Evolutionary conservation across 805 yeast genomes (phyloP).

Genomic region (Ogataea nonfermentans): DNA sequence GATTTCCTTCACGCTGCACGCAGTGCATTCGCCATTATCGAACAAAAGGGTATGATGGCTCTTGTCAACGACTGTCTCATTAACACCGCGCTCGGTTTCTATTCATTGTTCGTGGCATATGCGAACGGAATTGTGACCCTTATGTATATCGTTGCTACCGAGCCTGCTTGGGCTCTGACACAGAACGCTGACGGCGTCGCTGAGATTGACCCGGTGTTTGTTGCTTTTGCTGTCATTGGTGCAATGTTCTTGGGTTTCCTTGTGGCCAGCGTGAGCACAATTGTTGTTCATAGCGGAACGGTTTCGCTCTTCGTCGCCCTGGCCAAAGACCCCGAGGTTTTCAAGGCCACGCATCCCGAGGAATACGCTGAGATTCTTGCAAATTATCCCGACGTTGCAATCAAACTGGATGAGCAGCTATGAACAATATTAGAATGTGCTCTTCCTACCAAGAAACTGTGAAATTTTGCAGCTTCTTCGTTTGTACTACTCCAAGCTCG

Average conservation of each 20-base stretch:
- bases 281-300: constrained; percentile 74
- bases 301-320: constrained; percentile 81
- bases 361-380: constrained; percentile 29
- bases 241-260: constrained; percentile 66
- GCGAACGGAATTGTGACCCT: constrained; percentile 49
- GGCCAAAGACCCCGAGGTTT: constrained; percentile 82
- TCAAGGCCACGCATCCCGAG: constrained; percentile 69
- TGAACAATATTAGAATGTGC: not conserved
- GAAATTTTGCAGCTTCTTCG: not conserved
- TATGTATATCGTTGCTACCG: constrained; percentile 62
- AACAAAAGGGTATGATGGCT: constrained; percentile 79
- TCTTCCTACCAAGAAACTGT: not conserved
- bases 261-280: constrained; percentile 63
- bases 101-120: constrained; percentile 61
- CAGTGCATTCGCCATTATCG: constrained; percentile 71
- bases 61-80: constrained; percentile 80
- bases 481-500: constrained; percentile 27
- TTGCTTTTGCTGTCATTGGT: constrained; percentile 15
- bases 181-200: constrained; percentile 33
- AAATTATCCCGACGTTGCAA: constrained; percentile 27
- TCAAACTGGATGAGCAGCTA: constrained; percentile 2
- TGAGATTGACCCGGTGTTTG: constrained; percentile 44
- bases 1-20: constrained; percentile 69
- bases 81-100: constrained; percentile 70
- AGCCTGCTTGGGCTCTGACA: constrained; percentile 58